phyloP scores from a whole-genome alignment of 371 early-diverging fungal genomes.

The Chytridiales sp. region DNA sequence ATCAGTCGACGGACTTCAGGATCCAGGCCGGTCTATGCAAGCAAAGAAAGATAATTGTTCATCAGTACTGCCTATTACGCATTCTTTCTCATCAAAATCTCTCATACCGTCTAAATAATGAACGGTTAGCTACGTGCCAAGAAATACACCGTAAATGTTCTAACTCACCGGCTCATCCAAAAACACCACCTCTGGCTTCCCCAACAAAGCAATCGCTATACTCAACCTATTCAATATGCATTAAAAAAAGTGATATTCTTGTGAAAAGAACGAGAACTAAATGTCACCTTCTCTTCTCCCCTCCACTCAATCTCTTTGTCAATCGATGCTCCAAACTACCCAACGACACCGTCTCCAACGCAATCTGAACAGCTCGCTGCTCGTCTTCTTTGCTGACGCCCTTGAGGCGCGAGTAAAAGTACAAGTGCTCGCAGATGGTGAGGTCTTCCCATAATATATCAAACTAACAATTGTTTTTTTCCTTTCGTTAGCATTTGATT shows the following conservation, averaged over 20 bases:
- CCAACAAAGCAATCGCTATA: slow-evolving; percentile 65
- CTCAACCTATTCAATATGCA: too few relatives aligned
- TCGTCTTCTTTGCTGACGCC: slow-evolving; percentile 56
- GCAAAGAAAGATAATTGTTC: not conserved
- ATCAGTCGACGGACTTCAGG: slow-evolving; percentile 66
- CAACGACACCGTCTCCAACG: slow-evolving; percentile 33
- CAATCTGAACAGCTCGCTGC: slow-evolving; percentile 40
- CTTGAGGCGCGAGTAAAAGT: slow-evolving; percentile 68
- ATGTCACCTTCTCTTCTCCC: slow-evolving; percentile 66
- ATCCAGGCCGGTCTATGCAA: slow-evolving; percentile 52
- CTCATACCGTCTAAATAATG: too few relatives aligned
- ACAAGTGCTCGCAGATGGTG: slow-evolving; percentile 65
- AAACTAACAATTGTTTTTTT: slow-evolving; percentile 23
- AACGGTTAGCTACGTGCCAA: slow-evolving; percentile 35
- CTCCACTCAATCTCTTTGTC: slow-evolving; percentile 55
- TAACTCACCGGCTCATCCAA: slow-evolving; percentile 56
- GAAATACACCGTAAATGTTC: not conserved
- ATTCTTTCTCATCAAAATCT: not conserved
- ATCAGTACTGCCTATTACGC: too few relatives aligned
- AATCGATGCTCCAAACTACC: slow-evolving; percentile 11
- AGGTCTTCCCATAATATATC: slow-evolving; percentile 74
- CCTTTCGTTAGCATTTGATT: not conserved
- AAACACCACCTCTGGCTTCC: slow-evolving; percentile 58
- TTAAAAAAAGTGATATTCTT: too few relatives aligned
- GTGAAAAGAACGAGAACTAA: too few relatives aligned